These are phyloP conservation scores for Bruguiera hainesii DNA, from an alignment of 441 rosid species.

Conservation along the genomic window DNA sequence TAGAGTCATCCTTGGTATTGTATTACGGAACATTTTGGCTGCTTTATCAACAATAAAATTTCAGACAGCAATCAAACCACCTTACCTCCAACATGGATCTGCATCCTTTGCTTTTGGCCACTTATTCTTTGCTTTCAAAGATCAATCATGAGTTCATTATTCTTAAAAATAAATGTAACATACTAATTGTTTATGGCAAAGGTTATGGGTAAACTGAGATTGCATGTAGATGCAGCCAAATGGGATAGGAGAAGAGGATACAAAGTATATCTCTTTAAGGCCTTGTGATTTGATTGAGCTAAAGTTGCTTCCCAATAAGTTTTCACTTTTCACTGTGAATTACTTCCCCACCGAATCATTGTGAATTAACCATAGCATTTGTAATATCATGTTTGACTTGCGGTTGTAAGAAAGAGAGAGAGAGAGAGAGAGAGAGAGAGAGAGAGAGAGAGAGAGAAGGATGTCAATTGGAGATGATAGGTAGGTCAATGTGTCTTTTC, in stretches of 20 bases:
- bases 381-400: not conserved
- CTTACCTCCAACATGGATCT: not conserved
- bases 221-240: not conserved
- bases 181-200: not conserved
- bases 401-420: not conserved
- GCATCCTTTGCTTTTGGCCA: not conserved
- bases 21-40: not conserved
- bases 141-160: not conserved
- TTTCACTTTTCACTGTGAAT: not conserved
- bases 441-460: no score
- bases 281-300: not conserved
- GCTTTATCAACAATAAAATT: not conserved
- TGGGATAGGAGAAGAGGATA: not conserved
- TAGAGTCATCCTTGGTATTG: not conserved
- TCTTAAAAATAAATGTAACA: not conserved
- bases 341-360: not conserved
- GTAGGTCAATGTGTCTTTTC: no score
- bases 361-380: not conserved
- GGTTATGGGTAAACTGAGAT: not conserved
- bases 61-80: not conserved
- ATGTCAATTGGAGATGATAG: no score
- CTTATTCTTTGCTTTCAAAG: conserved; percentile 5
- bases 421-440: no score
- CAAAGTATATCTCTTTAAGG: not conserved
- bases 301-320: not conserved